Base-by-base conservation (phyloP, 768 basidiomycete genomes). In the Termitomyces titanicus region DNA sequence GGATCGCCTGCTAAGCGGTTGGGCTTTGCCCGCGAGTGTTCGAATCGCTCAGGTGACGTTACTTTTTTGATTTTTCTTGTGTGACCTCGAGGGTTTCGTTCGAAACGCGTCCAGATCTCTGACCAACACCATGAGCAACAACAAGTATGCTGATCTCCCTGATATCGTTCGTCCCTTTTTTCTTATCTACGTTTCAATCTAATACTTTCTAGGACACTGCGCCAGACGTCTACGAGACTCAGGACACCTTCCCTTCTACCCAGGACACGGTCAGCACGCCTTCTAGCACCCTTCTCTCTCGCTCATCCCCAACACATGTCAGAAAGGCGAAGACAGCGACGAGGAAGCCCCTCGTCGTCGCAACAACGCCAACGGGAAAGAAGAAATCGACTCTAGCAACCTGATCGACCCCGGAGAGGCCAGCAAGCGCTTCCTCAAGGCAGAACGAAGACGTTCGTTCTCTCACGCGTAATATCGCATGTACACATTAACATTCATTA, bases 211-310 rank as follows among this genome's bases (percentile, higher is more conserved):
- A 96, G 93, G 93, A 94, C 71, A 91, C 89, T 12, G 92, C 91
- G 1, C 92, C 83, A 38, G 94, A 96, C 68, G 83, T 96, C 42
- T 96, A 96, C 66, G 94, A 96, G 67, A 96, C 94, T 0, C 88
- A 91, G 44, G 94, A 96, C 61, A 76, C 82, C 15, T 79, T 85
- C 64, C 85, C 80, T 13, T 68, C 77, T 15, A 67, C 79, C 27
- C 75, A 79, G 47, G 70, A 72, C 20, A 76, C 77, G 59, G 88
- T 87, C 66, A 55, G 81, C 39, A 43, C 47, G 31, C 71, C 25
- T 48, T 20, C 40, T 15, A 48, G 15, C 44, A 42, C 24, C 12
- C 18, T 54, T n/a, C 31, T 5, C 51, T 48, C 31, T 53, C 51
- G 59, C 50, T 47, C 31, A 38, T 56, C 33, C 15, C 1, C 43